Base-by-base conservation (phyloP, 2,329 filamentous ascomycete genomes). In the Microcyclospora tardicrescens region DNA sequence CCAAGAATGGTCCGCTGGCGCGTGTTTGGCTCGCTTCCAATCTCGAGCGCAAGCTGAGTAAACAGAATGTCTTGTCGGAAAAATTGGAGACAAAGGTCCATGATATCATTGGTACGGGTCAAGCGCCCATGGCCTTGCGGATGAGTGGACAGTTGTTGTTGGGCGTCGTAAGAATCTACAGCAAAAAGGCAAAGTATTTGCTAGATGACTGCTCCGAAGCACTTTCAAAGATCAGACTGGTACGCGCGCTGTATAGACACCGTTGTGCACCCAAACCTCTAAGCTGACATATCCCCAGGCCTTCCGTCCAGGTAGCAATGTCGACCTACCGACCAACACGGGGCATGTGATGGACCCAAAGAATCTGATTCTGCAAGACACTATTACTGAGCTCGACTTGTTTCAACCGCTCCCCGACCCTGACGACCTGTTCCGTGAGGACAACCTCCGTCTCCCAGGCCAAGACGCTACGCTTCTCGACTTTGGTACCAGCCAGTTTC, bases 11-110 rank as follows among this genome's bases (percentile, higher is more conserved):
- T 69, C 89, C 91, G 57, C 67, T 98, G 71, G 91, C 91, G 65
- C 84, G 86, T 59, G 87, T 96, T 67, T 98, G 91, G 91, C 76
- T 96, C 45, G 94, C 91, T 27, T 86, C 91, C 68, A 98, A 96
- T 64, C 73, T 96, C 48, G 91, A 96, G 74, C 86, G 89, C 71
- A 98, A 96, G 68, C 78, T 98, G 43, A 93, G 87, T 52, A 98
- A 98, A 67, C 86, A 85, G 47, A 86, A 95, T 56, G 91, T 96
- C 50, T 63, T 98, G 47, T 85, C 94, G 59, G 89, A 87, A 43
- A 93, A 94, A 65, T 82, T 98, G 52, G 82, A 89, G 54, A 84
- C 86, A 66, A 94, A 87, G 62, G 87, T 98, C 48, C 82, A 85
- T 61, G 85, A 86, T 51, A 98, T 98, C 61, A 91, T 96, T 50